Conservation (phyloP, 805 yeast genomes). For the Jamesozyma rosinii region DNA sequence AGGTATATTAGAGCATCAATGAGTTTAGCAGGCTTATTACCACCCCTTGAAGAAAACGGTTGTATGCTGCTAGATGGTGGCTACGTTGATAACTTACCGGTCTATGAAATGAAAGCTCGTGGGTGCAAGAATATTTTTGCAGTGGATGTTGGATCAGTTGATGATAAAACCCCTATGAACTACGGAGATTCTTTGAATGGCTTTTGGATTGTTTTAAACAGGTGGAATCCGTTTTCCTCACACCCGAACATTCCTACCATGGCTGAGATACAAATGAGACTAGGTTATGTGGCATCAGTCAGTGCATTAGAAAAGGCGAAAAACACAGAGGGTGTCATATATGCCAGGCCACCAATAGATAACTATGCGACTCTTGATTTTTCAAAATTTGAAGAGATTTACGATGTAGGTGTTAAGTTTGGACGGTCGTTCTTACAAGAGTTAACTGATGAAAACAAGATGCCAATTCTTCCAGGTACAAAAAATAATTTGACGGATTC, state of each 20-base stretch:
- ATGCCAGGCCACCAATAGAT: constrained; percentile 90
- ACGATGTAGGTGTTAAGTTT: constrained; percentile 66
- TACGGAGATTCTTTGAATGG: constrained; percentile 94
- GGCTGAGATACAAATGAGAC: constrained; percentile 88
- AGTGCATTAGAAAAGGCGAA: constrained; percentile 87
- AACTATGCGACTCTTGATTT: constrained; percentile 86
- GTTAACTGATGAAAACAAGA: constrained; percentile 41
- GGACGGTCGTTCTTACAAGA: constrained; percentile 50
- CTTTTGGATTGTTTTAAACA: constrained; percentile 76
- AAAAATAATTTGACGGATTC: constrained; percentile 15
- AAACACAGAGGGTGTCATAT: constrained; percentile 70
- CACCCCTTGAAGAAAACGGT: constrained; percentile 77
- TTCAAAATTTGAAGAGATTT: constrained; percentile 84
- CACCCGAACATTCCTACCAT: constrained; percentile 86
- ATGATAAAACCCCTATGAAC: constrained; percentile 79
- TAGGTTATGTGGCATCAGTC: constrained; percentile 92
- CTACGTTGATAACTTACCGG: constrained; percentile 87
- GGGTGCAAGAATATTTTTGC: constrained; percentile 87
- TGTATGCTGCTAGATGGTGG: constrained; percentile 95
- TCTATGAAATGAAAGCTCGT: constrained; percentile 77
- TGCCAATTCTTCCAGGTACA: constrained; percentile 57
- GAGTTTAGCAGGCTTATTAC: constrained; percentile 90
- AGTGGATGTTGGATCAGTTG: constrained; percentile 91
- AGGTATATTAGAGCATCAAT: constrained; percentile 89
- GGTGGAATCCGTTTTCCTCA: constrained; percentile 82